phyloP scores from a whole-genome alignment of 768 basidiomycete species.

The Leccinum subtestaceum region DNA sequence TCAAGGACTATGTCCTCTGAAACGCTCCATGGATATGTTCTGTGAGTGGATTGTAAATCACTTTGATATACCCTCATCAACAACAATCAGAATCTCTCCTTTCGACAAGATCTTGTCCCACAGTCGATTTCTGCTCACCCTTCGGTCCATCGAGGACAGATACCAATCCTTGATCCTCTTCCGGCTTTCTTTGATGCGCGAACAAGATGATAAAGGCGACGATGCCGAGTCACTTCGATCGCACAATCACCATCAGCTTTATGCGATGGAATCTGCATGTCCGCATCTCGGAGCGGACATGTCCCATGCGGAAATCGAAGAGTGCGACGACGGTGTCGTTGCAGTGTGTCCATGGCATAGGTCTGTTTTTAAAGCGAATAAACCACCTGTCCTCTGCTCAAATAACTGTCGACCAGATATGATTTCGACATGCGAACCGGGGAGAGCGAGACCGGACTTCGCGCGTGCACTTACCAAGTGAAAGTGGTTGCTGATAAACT shows the following conservation, averaged over 20 bases:
- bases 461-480: slow-evolving; percentile 43
- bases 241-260: not conserved
- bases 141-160: not conserved
- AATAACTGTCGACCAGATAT: slow-evolving; percentile 40
- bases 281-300: not conserved
- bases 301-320: not conserved
- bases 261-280: not conserved
- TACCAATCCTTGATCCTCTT: not conserved
- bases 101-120: not conserved
- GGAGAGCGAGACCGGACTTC: slow-evolving; percentile 47
- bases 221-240: not conserved
- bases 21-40: not conserved
- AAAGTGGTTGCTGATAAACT: slow-evolving; percentile 23
- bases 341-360: slow-evolving; percentile 51
- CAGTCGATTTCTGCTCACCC: not conserved
- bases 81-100: not conserved
- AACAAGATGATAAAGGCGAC: not conserved
- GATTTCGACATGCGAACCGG: slow-evolving; percentile 56
- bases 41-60: not conserved
- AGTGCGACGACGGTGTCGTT: not conserved
- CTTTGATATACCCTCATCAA: not conserved
- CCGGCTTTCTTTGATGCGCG: not conserved
- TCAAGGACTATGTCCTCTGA: too few relatives aligned
- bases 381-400: not conserved
- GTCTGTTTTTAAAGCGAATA: slow-evolving; percentile 29